Evolutionary conservation across 2,329 filamentous ascomycete species (phyloP), one percentile per base, ranked within the genome.

Genomic region (Pseudocercospora cruenta): DNA sequence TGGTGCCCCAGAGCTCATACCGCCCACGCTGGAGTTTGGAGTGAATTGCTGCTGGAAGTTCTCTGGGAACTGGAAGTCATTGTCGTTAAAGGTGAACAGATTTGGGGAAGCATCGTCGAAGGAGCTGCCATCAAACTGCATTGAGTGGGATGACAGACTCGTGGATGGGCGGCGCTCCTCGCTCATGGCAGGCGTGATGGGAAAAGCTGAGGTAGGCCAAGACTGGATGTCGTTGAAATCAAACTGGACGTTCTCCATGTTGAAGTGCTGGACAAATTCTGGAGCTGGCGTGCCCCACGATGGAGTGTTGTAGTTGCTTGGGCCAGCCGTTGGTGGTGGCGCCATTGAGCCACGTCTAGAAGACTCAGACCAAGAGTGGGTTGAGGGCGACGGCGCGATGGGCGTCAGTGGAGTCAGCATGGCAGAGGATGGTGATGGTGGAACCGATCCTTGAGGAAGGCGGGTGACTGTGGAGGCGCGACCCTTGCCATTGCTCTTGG

Each of bases 401-500:
- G 76, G 76, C 0, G 77, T 78, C 49, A 76, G 72, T 14, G 74
- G 76, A 16, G 76, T 75, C 28, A 74, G 64, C 63, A 76, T 74
- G 5, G 73, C 66, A 1, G 88, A 82, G 71, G 84, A 86, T 39
- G 85, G 87, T 10, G 90, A 90, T 31, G 88, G 88, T 1, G 90
- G 81, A 72, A 85, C 86, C 63, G 85, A 86, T 10, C 90, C 85
- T 69, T 85, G 83, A 39, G 89, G 88, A 24, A 69, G 88, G 84
- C 71, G 85, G 78, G 67, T 86, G 80, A 69, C 82, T 70, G 67
- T 83, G 80, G 82, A 84, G 66, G 78, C 80, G 26, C 82, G 82
- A 61, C 85, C 88, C 81, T 91, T 92, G 77, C 91, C 91, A 76
- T 96, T 97, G 79, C 91, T 94, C 55, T 97, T 97, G 66, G 93